Base-by-base conservation (phyloP, 2,329 filamentous ascomycete species). In the Aotearoamyces nothofagi region DNA sequence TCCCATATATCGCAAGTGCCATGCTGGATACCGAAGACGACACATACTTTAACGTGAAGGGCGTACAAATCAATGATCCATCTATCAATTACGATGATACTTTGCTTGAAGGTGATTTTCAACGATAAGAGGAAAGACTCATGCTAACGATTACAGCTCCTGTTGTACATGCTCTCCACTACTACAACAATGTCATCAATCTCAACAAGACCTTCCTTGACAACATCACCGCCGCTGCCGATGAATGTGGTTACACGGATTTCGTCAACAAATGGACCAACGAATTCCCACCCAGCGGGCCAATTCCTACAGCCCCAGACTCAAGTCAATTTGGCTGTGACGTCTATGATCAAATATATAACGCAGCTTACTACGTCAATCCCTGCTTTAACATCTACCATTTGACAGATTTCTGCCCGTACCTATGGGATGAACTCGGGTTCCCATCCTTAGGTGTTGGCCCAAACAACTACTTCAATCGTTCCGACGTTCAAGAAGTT, bases 371-470 rank as follows among this genome's bases (percentile, higher is more conserved):
- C 20, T 45, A 55, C 8, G 55, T 65, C 19, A 78, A 78, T 49
- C 70, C 70, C 0, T 78, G 74, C 53, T 78, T 73, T 50, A 66
- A 76, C 41, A 54, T 74, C 22, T 77, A 77, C 47, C 60, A 69
- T 23, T 56, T 78, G 11, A 65, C 63, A 12, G 65, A 63, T 9
- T 72, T 15, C 19, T 49, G 46, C 25, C 46, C 47, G 4, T 41
- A 37, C 24, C 34, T 42, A 10, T 47, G 39, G 39, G 37, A 43
- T 31, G 32, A 39, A 20, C 20, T 48, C 5, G 46, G 41, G 15
- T 46, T 45, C 31, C 44, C 44, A 26, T 76, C 74, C 45, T 41
- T 63, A 0, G 64, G 65, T 1, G 51, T 51, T 1, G 69, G 68
- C 7, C 58, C 66, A 2, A 52, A 51, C 7, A 57, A 75, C 33